phyloP scores from a whole-genome alignment of 176 grass and related monocot genomes.

The Carex kokanica region DNA sequence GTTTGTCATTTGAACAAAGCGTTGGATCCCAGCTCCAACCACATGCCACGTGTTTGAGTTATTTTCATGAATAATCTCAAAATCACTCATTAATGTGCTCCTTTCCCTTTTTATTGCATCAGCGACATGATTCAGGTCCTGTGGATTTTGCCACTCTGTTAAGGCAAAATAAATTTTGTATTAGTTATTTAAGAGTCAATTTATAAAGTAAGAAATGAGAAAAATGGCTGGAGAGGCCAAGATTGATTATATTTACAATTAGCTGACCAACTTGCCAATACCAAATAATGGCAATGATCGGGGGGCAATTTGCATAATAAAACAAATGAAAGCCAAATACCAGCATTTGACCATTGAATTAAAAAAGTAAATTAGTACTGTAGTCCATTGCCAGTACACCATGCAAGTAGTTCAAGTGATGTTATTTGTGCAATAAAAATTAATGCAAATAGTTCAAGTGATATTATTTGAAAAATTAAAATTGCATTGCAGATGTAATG shows the following conservation, averaged over 20 bases:
- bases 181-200: neutral
- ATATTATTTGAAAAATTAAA: neutral
- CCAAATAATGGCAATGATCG: neutral
- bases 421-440: neutral
- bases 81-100: constrained; percentile 78
- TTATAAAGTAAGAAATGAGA: neutral
- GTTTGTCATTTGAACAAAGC: constrained; percentile 99
- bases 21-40: constrained; percentile 75
- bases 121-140: constrained; percentile 88
- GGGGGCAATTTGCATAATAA: neutral
- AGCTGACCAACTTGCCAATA: neutral
- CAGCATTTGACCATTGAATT: neutral
- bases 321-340: neutral
- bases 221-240: neutral
- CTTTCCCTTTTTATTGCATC: constrained; percentile 82
- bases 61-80: constrained; percentile 80
- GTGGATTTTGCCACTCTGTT: constrained; percentile 52
- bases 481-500: neutral
- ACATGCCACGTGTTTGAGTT: constrained; percentile 66
- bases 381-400: neutral
- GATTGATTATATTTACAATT: neutral
- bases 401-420: neutral
- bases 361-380: neutral
- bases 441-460: neutral
- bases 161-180: constrained; percentile 27